Evolutionary conservation across 306 rosid genomes (phyloP).

Genomic region (Vigna reflexopilosa): DNA sequence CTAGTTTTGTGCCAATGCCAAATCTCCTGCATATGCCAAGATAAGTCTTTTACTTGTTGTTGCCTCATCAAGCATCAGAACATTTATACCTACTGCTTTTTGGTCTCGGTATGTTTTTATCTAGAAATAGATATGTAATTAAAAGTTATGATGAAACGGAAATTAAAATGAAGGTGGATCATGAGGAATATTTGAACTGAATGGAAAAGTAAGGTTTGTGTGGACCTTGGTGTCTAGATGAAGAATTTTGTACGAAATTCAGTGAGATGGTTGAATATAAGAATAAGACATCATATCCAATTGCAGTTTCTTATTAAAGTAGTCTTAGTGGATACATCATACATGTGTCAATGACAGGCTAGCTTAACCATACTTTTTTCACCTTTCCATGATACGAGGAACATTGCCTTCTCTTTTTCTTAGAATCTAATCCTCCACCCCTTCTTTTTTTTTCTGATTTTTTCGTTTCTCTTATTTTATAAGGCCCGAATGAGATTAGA

Average conservation of each 20-base stretch:
- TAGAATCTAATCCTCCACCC: slow-evolving; percentile 72
- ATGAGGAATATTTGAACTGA: slow-evolving; percentile 37
- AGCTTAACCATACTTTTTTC: slow-evolving; percentile 55
- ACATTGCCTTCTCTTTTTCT: slow-evolving; percentile 53
- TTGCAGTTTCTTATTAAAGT: slow-evolving; percentile 45
- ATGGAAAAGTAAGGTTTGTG: slow-evolving; percentile 33
- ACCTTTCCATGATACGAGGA: slow-evolving; percentile 69
- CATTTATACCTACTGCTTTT: slow-evolving; percentile 23
- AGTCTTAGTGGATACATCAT: slow-evolving; percentile 51
- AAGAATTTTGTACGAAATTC: slow-evolving; percentile 51
- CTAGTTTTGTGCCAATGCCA: slow-evolving; percentile 84
- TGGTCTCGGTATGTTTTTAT: not conserved
- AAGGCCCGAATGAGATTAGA: slow-evolving; percentile 47
- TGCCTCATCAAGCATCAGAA: slow-evolving; percentile 39
- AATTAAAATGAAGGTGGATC: slow-evolving; percentile 41
- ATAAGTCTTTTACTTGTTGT: slow-evolving; percentile 27
- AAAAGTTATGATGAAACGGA: slow-evolving; percentile 34
- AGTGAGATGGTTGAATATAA: slow-evolving; percentile 43
- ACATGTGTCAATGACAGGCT: slow-evolving; percentile 65
- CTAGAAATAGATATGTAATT: slow-evolving; percentile 20
- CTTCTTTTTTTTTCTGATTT: slow-evolving; percentile 36
- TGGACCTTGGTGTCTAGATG: slow-evolving; percentile 57
- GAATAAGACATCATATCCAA: slow-evolving; percentile 59
- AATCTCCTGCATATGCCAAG: slow-evolving; percentile 70
- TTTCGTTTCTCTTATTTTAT: slow-evolving; percentile 21